Percentiles rank a stretch among this genome's conserved stretches.
phyloP scores from a whole-genome alignment of 129 eudicot genomes.

The sunflower (Helianthus annuus) region DNA sequence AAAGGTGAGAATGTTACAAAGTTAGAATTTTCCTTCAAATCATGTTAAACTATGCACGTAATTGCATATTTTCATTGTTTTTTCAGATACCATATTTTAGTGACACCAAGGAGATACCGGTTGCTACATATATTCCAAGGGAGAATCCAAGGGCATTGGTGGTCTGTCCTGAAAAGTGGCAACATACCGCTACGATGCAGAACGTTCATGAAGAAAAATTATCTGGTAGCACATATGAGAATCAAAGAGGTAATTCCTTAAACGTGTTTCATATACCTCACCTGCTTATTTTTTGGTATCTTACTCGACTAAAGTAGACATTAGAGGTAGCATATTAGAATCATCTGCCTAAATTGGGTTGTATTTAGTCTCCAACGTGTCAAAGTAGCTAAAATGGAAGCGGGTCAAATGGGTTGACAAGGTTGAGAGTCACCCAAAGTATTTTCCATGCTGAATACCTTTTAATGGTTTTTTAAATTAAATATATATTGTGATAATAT shows the following conservation, averaged over 20 bases:
- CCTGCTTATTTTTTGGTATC: neutral
- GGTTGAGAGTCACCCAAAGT: neutral
- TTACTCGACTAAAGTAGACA: neutral
- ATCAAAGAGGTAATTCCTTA: slow-evolving; percentile 29
- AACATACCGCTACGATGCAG: slow-evolving; percentile 6
- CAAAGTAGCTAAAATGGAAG: neutral
- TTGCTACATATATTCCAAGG: slow-evolving; percentile 43
- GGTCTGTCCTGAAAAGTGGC: slow-evolving; percentile 28
- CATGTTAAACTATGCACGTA: neutral
- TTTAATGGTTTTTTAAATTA: neutral
- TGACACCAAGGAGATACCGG: slow-evolving; percentile 32
- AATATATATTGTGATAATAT: neutral
- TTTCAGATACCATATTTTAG: slow-evolving; percentile 54
- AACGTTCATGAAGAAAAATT: slow-evolving; percentile 20
- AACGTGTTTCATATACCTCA: neutral
- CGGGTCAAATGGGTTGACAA: neutral
- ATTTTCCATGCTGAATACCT: neutral
- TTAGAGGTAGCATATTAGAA: neutral
- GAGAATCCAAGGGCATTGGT: slow-evolving; percentile 58
- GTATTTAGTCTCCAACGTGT: neutral
- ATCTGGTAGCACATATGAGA: slow-evolving; percentile 6
- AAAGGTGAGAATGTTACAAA: slow-evolving; percentile 51
- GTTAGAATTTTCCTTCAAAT: neutral
- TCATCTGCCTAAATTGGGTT: neutral
- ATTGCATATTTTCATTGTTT: neutral